Base-by-base conservation (phyloP, 768 basidiomycete genomes). In the Cystoderma amianthinum region DNA sequence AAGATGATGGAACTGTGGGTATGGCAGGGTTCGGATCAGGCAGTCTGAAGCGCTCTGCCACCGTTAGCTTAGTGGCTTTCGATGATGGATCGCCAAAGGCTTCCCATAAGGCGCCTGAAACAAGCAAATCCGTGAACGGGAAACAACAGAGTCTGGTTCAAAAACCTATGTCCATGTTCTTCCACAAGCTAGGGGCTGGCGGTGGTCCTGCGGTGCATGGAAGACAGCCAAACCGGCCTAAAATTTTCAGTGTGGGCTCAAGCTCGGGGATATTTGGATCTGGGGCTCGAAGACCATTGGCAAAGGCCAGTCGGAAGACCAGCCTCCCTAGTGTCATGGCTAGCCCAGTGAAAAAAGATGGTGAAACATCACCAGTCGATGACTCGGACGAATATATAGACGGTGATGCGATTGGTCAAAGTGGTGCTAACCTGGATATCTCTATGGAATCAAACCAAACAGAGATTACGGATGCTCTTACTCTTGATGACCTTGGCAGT, bases 281-380 rank as follows among this genome's bases (percentile, higher is more conserved):
- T 32, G 53, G 52, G 19, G 43, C 50, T 19, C 51, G 59, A 17
- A 56, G 67, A 20, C 49, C 50, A 2, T 51, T 59, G 21, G 56
- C 50, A 13, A 69, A 66, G 45, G 68, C 57, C n/a, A 74, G 74
- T 47, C 66, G 65, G 48, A 72, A 72, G 48, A 60, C 71, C 2
- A 62, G 57, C 25, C 54, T 76, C 37, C 69, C 74, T 0, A 67
- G 60, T 45, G 71, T 76, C 3, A 61, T 67, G 43, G 71, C 61
- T 16, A 74, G 72, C 47, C 74, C 74, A 21, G 64, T 71, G 6
- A 76, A 76, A 56, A 70, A 69, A 12, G 55, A 53, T 10, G 34
- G 34, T 15, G 34, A 36, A 7, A n/a, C 12, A 17, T 16, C 34
- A 15, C 7, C 7, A n/a, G 25, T 7, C n/a, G 34, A 17, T 7